Base-by-base conservation (phyloP, 1,139 yeast species). In the Magnusiomyces suaveolens region DNA sequence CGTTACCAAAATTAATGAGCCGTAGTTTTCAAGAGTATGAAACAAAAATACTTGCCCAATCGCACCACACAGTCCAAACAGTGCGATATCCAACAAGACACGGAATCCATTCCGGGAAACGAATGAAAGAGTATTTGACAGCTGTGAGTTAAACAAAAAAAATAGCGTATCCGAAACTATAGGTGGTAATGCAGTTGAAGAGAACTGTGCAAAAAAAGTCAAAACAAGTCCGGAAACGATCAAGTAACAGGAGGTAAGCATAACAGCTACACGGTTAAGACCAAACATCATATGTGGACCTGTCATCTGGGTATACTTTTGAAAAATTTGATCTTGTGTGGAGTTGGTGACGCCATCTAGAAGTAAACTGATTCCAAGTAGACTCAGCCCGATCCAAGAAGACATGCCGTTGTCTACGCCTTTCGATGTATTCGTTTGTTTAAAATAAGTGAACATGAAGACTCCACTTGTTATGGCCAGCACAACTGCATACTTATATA, bases 291-390 rank as follows among this genome's bases (percentile, higher is more conserved):
- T 73, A 61, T 84, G 87, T 1, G 92, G 92, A 0, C 97, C 97
- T 0, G 87, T 79, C 48, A 83, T 67, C 46, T 70, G 64, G 43
- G 67, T 68, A 53, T 69, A 66, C 29, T 70, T 63, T 57, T 78
- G 79, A 57, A 92, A 85, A 67, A 92, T 72, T 55, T 84, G 82
- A 68, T 92, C 98, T 68, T 92, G 98, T 0, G 96, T 84, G 2
- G 97, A 87, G 69, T 90, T 92, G 36, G 96, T 89, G 57, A 90
- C 73, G 0, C 98, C 98, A 66, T 92, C 98, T 46, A 92, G 74
- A 18, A 92, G 68, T 71, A 92, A 77, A 46, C 94, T 86, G 1
- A 74, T 70, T 0, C 74, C 64, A 48, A 92, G 74, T 54, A 84
- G 78, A 0, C 69, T 61, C 62, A 87, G 68, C 0, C 98, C 98